Base-by-base conservation (phyloP, 306 rosid genomes). In the Lathyrus sativus region DNA sequence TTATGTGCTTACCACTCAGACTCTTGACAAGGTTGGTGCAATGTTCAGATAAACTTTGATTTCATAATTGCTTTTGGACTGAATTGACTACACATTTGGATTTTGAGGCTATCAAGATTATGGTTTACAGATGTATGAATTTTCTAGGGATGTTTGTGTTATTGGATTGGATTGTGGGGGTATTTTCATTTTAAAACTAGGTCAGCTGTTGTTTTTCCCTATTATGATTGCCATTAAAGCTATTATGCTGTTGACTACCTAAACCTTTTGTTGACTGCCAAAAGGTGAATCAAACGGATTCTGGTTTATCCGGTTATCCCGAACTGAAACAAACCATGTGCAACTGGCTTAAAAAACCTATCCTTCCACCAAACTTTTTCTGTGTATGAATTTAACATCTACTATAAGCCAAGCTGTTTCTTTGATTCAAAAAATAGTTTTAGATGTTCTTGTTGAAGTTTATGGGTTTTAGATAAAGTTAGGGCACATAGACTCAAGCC, bases 1-100 rank as follows among this genome's bases (percentile, higher is more conserved):
- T 14, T 90, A 95, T 70, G 99, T 90, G 71, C 89, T 95, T 55
- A 90, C 99, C 68, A 90, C 99, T 50, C 97, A 90, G 79, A 95
- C 99, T 66, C 99, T 95, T 15, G 97, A 95, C 85, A 95, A 95
- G 97, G 99, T 93, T 53, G 13, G 85, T 68, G 71, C 53, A 65
- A 38, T n/a, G 11, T 26, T 58, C 2, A 11, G 38, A 3, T 43
- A 44, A 37, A 35, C 29, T n/a, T 71, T 63, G 13, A 43, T 73
- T 41, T 65, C 50, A 35, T 74, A 9, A 63, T 63, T 53, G 42
- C 42, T 68, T 58, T 67, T 29, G 41, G 8, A 61, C 62, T 48
- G 68, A 56, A 57, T 60, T 31, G 37, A 12, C 31, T 14, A 35
- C 62, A 29, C 7, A 43, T 12, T 68, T 50, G 8, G 18, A 43